Base-by-base conservation (phyloP, 208 protist genomes). In the Balamuthia mandrillaris region DNA sequence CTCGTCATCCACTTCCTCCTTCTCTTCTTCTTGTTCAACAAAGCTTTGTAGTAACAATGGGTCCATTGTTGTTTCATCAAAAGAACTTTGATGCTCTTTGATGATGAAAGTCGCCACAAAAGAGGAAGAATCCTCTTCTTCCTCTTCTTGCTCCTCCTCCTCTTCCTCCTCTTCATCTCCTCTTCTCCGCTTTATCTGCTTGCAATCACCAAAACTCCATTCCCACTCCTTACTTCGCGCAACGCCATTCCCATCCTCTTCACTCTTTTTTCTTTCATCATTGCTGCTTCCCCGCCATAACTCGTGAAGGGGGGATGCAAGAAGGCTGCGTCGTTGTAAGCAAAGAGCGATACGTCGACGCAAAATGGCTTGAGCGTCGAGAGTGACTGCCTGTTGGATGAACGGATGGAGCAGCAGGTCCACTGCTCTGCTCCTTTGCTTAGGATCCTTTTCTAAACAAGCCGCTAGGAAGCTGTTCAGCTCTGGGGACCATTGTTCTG, bases 391-490 rank as follows among this genome's bases (percentile, higher is more conserved):
- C 45, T 81, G 72, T 39, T 81, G 35, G 33, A 81, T 60, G 72
- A 81, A 81, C 24, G 72, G 72, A 21, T 81, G 72, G 16, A 81
- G 5, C n/a, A 81, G 45, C 3, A 81, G 51, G 47, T 81, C 72
- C 21, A 81, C 72, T 1, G 72, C 72, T 1, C 72, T 42, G 2
- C 47, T n/a, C 1, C 72, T 18, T n/a, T 81, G 47, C 16, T 60
- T 81, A 3, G 51, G 51, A 42, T 81, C 72, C 79, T 85, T 85
- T 33, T 56, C 42, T 1, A 85, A 47, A 6, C 79, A 85, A 18
- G 42, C n/a, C 9, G 18, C 0, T 12, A 85, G 47, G 39, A 85
- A 85, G 39, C 72, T 60, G 2, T 72, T 49, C 1, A 74, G 9
- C 39, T 85, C 79, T 3, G 79, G 29, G 4, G 56, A 85, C 63